Conservation (phyloP, 2,329 filamentous ascomycete species). For the Sarocladiaceae sp. region DNA sequence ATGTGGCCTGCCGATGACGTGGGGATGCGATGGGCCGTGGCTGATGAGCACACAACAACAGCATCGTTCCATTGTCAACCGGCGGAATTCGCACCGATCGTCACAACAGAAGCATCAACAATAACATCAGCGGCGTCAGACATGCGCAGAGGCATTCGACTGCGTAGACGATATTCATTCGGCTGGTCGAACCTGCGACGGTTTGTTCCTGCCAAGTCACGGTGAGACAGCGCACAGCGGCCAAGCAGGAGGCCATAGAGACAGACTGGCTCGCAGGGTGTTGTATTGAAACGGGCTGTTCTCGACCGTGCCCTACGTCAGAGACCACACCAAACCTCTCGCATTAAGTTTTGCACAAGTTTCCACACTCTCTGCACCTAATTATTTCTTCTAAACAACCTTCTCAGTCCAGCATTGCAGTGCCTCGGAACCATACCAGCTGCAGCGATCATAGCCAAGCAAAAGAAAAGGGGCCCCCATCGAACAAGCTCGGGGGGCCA, state of each 20-base stretch:
- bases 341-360: no score
- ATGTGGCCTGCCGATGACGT: not conserved
- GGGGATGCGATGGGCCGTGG: not conserved
- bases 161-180: no score
- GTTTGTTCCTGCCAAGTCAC: not conserved
- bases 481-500: conserved; percentile 2
- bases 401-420: not conserved
- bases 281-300: conserved; percentile 1
- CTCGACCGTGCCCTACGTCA: no score
- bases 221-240: conserved; percentile 3
- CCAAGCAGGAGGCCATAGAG: conserved; percentile 7
- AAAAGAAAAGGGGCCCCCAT: not conserved
- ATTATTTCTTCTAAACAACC: not conserved
- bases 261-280: conserved; percentile 1
- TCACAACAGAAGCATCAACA: no score
- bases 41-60: not conserved
- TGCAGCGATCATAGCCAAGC: not conserved
- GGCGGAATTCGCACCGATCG: no score
- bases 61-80: no score
- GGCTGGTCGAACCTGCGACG: not conserved
- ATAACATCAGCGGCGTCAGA: no score
- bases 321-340: not conserved
- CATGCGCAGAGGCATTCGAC: no score
- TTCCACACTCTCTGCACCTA: not conserved
- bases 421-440: not conserved